Evolutionary conservation across 495 filamentous ascomycete species (phyloP).

Genomic region (Xylaria sp.): DNA sequence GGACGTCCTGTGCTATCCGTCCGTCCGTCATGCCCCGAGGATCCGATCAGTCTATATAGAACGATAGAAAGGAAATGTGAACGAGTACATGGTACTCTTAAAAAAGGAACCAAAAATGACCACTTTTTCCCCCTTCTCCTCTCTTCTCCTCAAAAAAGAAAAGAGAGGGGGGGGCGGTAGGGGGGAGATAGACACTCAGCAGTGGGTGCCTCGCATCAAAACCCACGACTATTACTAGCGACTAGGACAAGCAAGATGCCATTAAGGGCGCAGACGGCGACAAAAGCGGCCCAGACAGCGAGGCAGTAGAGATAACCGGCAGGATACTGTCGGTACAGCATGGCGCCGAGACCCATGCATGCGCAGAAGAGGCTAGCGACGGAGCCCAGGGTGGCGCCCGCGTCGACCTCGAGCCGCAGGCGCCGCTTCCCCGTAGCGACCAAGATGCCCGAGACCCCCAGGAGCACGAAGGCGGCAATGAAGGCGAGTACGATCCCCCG

Average conservation of each 20-base stretch:
- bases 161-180: not conserved
- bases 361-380: constrained; percentile 61
- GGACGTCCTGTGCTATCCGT: too few species aligned
- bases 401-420: constrained; percentile 63
- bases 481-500: constrained; percentile 54
- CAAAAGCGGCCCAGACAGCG: constrained; percentile 54
- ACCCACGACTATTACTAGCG: constrained; percentile 46
- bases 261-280: constrained; percentile 55
- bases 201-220: constrained; percentile 30
- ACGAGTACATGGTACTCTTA: not conserved
- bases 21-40: not conserved
- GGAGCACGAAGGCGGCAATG: constrained; percentile 55
- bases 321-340: constrained; percentile 52
- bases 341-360: constrained; percentile 57
- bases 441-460: constrained; percentile 60
- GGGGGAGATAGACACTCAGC: not conserved
- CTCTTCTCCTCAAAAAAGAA: not conserved
- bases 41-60: not conserved
- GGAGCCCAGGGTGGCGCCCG: constrained; percentile 66
- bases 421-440: constrained; percentile 61
- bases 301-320: constrained; percentile 49
- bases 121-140: not conserved
- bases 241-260: constrained; percentile 59
- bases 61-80: not conserved
- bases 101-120: not conserved